These are phyloP conservation scores for Saccharomycopsis guyanensis DNA, from an alignment of 805 yeast species.

Conservation along the genomic window DNA sequence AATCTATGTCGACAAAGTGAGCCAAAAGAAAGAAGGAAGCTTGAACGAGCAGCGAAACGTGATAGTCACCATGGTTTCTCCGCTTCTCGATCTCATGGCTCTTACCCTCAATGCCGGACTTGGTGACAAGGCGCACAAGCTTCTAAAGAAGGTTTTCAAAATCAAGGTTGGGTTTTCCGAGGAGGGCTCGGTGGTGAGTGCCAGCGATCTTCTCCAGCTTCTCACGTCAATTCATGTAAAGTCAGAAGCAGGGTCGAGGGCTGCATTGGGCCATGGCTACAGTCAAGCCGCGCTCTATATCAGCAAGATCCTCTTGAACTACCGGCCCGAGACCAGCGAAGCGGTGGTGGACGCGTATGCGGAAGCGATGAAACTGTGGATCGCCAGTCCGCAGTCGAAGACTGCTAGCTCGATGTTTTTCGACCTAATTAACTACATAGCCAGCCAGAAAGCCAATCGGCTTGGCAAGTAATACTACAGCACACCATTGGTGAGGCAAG, in stretches of 20 bases:
- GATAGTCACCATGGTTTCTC: constrained; percentile 40
- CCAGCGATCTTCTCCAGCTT: constrained; percentile 23
- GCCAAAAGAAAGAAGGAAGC: constrained; percentile 5
- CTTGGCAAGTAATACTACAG: background rate
- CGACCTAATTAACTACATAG: constrained; percentile 60
- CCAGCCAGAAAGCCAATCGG: constrained; percentile 2
- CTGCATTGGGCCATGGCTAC: constrained; percentile 36
- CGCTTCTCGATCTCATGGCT: constrained; percentile 53
- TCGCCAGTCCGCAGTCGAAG: constrained; percentile 37
- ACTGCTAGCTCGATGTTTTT: constrained; percentile 52
- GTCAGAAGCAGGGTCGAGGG: constrained; percentile 30
- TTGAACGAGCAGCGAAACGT: constrained; percentile 24
- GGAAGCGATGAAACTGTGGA: constrained; percentile 54
- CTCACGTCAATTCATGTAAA: constrained; percentile 38
- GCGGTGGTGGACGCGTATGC: constrained; percentile 50
- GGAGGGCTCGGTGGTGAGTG: constrained; percentile 6
- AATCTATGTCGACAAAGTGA: constrained; percentile 40
- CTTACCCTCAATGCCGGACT: constrained; percentile 62
- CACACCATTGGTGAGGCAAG: no score
- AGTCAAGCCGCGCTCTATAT: constrained; percentile 60
- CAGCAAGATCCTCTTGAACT: constrained; percentile 44
- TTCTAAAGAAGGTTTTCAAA: constrained; percentile 58
- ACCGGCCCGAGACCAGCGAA: constrained; percentile 32
- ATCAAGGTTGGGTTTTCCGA: constrained; percentile 27
- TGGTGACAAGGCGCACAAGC: constrained; percentile 68